Percentiles rank a stretch among this genome's conserved stretches.
These are phyloP conservation scores for Tulasnella calospora DNA, from an alignment of 768 basidiomycete genomes.

Conservation along the genomic window DNA sequence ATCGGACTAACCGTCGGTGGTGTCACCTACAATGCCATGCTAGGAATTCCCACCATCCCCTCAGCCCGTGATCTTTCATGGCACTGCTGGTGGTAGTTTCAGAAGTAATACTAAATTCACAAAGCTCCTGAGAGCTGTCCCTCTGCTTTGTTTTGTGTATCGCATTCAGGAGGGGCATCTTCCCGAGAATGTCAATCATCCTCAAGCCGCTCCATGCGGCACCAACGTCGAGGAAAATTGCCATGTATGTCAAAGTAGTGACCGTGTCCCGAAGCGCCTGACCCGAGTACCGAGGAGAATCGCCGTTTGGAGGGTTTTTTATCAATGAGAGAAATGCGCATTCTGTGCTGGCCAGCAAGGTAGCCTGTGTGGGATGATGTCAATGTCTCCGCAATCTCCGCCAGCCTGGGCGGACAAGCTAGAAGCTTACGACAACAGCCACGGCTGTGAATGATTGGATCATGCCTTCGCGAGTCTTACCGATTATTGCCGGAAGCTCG, in stretches of 20 bases:
- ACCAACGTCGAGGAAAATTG: neutral
- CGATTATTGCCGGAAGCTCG: neutral
- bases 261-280: neutral
- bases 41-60: neutral
- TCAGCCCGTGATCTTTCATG: neutral
- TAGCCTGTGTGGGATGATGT: neutral
- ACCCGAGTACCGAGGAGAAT: neutral
- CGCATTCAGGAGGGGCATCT: neutral
- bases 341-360: neutral
- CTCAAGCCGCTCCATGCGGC: neutral
- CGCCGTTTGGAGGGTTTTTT: neutral
- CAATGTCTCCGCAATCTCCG: neutral
- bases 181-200: neutral
- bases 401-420: no score
- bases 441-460: neutral
- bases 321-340: neutral
- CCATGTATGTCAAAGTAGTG: neutral
- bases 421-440: neutral
- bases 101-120: neutral
- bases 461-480: neutral
- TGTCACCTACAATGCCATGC: neutral
- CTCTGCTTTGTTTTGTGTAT: neutral
- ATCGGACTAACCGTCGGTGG: neutral
- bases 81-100: neutral
- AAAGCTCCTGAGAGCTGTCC: neutral